Evolutionary conservation across 2,329 filamentous ascomycete species (phyloP).

Genomic region (Talaromyces sp.): DNA sequence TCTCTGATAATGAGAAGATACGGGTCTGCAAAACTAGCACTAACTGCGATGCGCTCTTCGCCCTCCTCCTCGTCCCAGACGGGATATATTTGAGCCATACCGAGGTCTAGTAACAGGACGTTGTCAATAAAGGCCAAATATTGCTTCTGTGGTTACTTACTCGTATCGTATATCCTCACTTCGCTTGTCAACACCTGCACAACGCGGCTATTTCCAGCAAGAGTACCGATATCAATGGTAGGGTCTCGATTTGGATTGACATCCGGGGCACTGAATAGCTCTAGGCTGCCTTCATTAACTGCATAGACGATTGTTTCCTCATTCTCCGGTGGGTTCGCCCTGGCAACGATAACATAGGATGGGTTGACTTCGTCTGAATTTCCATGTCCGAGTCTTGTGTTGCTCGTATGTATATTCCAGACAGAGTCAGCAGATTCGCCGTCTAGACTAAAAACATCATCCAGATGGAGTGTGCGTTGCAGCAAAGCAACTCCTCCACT

Average conservation of each 20-base stretch:
- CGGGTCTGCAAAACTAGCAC: constrained; percentile 81
- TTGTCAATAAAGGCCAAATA: constrained; percentile 5
- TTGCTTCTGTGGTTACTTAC: constrained; percentile 52
- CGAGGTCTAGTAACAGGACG: constrained; percentile 61
- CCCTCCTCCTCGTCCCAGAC: constrained; percentile 90
- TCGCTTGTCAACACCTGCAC: constrained; percentile 86
- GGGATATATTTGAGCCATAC: constrained; percentile 84
- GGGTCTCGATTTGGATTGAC: constrained; percentile 87
- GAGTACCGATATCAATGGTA: constrained; percentile 79
- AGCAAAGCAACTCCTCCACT: constrained; percentile 70
- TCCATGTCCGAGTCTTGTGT: constrained; percentile 47
- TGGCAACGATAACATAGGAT: constrained; percentile 75
- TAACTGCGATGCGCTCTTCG: constrained; percentile 69
- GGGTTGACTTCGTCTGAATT: constrained; percentile 45
- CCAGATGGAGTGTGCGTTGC: constrained; percentile 74
- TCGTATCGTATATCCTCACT: constrained; percentile 84
- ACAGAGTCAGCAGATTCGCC: constrained; percentile 72
- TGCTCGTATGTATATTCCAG: constrained; percentile 69
- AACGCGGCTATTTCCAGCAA: constrained; percentile 76
- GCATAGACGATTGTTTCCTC: constrained; percentile 78
- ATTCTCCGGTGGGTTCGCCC: constrained; percentile 62
- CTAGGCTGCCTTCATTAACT: constrained; percentile 70
- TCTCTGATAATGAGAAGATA: constrained; percentile 81
- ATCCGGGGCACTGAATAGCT: constrained; percentile 76
- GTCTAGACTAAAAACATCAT: constrained; percentile 66